Evolutionary conservation across 148 eudicot genomes (phyloP).

Genomic region (Beta vulgaris): DNA sequence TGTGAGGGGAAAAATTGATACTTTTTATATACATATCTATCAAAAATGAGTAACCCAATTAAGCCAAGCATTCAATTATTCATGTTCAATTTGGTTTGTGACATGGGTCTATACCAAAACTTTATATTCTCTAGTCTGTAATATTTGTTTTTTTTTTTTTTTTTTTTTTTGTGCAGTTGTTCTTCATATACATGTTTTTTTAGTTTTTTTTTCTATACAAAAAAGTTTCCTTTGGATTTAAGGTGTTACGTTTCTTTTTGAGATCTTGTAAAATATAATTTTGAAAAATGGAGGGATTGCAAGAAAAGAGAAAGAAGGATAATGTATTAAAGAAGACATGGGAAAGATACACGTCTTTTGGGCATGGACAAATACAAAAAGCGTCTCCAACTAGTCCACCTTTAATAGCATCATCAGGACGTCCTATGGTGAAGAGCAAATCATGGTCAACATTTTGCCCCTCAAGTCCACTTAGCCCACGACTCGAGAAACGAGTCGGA

Average conservation of each 20-base stretch:
- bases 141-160: neutral
- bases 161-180: neutral
- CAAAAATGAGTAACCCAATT: conserved; percentile 15
- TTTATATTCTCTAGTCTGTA: neutral
- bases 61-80: conserved; percentile 5
- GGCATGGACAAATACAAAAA: conserved; percentile 18
- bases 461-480: conserved; percentile 2
- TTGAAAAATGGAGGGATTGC: conserved; percentile 40
- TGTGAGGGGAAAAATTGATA: neutral
- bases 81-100: conserved; percentile 12
- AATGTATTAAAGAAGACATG: conserved; percentile 53
- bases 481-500: conserved; percentile 6
- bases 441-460: conserved; percentile 35
- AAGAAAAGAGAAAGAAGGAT: conserved; percentile 40
- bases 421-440: conserved; percentile 34
- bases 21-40: no score
- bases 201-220: neutral
- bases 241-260: no score
- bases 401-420: neutral
- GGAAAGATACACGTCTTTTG: conserved; percentile 55
- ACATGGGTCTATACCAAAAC: neutral
- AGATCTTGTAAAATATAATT: no score
- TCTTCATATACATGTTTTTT: neutral
- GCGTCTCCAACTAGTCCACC: neutral
- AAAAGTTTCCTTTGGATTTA: neutral